These are phyloP conservation scores for Hemerocallis citrina DNA, from an alignment of 106 monocot species.

Conservation along the genomic window DNA sequence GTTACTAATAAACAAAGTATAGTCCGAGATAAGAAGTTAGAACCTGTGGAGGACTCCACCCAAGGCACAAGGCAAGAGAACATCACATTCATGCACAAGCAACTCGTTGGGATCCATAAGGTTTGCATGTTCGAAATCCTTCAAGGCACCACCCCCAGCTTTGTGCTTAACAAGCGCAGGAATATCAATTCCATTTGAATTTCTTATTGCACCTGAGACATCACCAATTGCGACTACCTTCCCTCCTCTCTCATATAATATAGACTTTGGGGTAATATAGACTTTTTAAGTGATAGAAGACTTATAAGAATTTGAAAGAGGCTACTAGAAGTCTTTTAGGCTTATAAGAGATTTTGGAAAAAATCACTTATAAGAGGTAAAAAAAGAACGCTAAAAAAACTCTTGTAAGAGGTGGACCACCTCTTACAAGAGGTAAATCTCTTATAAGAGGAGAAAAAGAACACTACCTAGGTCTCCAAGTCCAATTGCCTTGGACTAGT, in stretches of 20 bases:
- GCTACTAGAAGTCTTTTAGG: no score
- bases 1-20: background rate
- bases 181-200: conserved; percentile 63
- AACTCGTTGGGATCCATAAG: conserved; percentile 44
- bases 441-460: no score
- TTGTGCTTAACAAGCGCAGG: conserved; percentile 46
- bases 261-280: no score
- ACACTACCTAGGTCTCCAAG: no score
- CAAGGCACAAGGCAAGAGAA: conserved; percentile 79
- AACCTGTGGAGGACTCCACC: conserved; percentile 85
- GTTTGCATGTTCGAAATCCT: conserved; percentile 54
- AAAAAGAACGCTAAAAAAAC: no score
- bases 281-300: no score
- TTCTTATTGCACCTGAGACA: conserved; percentile 57
- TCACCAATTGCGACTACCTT: conserved; percentile 70
- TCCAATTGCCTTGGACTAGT: no score
- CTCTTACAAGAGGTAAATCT: no score
- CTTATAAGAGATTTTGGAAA: no score
- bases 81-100: conserved; percentile 80
- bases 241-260: conserved; percentile 76
- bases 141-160: conserved; percentile 47
- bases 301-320: no score
- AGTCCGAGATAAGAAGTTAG: background rate
- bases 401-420: no score
- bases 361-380: no score